These are phyloP conservation scores for Penicillium sp. DNA, from an alignment of 2,329 filamentous ascomycete genomes.

Conservation along the genomic window DNA sequence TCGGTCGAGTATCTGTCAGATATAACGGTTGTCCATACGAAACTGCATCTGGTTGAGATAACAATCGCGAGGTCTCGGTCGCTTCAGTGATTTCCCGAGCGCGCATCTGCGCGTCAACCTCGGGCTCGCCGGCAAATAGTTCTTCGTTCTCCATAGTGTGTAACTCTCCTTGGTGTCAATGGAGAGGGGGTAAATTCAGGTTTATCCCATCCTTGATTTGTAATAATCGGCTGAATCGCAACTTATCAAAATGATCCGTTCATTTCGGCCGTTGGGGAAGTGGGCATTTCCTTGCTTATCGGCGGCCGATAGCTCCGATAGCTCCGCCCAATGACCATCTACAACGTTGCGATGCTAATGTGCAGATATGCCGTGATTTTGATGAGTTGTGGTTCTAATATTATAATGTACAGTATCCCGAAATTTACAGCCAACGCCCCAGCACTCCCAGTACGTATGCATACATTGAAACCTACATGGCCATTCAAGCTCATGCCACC, in stretches of 20 bases:
- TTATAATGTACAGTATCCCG: constrained; percentile 3
- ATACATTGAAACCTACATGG: not conserved
- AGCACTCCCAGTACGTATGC: constrained; percentile 7
- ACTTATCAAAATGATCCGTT: not conserved
- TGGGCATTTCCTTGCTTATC: not conserved
- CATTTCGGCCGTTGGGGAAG: not conserved
- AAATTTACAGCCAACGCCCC: constrained; percentile 10
- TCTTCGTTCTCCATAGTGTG: constrained; percentile 37
- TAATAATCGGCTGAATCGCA: not conserved
- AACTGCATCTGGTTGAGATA: not conserved
- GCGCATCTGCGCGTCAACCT: constrained; percentile 33
- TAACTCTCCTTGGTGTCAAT: not conserved
- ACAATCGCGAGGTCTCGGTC: constrained; percentile 1
- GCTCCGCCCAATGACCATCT: constrained; percentile 7
- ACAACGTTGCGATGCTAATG: too few relatives aligned
- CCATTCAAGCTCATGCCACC: constrained; percentile 25
- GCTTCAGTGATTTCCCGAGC: constrained; percentile 9
- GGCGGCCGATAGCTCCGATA: constrained; percentile 6
- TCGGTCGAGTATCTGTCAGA: constrained; percentile 29
- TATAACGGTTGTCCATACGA: not conserved
- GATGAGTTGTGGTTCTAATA: not conserved
- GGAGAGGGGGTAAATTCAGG: not conserved
- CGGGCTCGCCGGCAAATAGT: constrained; percentile 33
- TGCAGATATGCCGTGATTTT: not conserved
- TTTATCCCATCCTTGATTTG: constrained; percentile 4